phyloP scores from a whole-genome alignment of 768 basidiomycete genomes.

The Rubroboletus pulcherrimus region DNA sequence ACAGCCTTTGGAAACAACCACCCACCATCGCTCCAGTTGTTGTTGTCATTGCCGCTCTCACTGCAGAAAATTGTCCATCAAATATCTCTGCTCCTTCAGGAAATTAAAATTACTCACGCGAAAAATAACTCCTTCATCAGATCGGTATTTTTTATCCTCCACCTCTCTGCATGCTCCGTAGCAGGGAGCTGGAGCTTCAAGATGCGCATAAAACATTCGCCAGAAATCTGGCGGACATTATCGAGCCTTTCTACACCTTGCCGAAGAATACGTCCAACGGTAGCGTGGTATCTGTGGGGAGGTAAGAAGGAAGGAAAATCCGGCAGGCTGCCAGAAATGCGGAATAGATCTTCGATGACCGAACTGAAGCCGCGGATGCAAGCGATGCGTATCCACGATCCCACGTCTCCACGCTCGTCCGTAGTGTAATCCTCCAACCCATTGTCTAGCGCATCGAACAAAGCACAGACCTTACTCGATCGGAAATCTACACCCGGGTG shows the following conservation, averaged over 20 bases:
- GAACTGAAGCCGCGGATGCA: conserved; percentile 65
- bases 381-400: conserved; percentile 88
- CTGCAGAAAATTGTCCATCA: conserved; percentile 21
- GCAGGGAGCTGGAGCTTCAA: conserved; percentile 45
- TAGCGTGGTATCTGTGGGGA: conserved; percentile 49
- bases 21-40: conserved; percentile 64
- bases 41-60: conserved; percentile 29
- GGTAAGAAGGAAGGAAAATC: conserved; percentile 61
- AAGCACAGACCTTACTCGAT: conserved; percentile 39
- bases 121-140: conserved; percentile 53
- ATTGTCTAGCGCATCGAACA: conserved; percentile 56
- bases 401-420: conserved; percentile 95
- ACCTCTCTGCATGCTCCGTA: conserved; percentile 37
- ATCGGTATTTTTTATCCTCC: conserved; percentile 48
- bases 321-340: conserved; percentile 37
- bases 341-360: conserved; percentile 50
- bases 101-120: conserved; percentile 35
- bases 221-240: conserved; percentile 81
- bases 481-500: conserved; percentile 42
- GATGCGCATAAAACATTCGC: conserved; percentile 53
- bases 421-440: conserved; percentile 88
- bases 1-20: conserved; percentile 77
- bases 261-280: conserved; percentile 71
- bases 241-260: conserved; percentile 90
- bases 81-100: not conserved